Conservation (phyloP, 345 rosid species). For the Populus alba region DNA sequence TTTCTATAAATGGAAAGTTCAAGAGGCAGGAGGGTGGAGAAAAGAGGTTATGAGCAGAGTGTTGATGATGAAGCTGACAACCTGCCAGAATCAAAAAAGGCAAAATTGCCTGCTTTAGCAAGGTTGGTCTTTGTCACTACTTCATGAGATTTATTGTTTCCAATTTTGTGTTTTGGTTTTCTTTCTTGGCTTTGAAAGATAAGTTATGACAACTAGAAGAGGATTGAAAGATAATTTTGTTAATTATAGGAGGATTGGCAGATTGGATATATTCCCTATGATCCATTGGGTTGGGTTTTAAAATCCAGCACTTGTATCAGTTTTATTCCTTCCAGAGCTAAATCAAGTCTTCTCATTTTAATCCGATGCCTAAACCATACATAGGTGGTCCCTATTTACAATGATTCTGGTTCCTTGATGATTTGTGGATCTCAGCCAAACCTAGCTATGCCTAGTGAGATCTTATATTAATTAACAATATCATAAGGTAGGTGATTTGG, state of each 20-base stretch:
- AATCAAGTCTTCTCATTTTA: neutral
- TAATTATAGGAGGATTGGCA: neutral
- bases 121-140: slow-evolving; percentile 38
- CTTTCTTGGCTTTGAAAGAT: neutral
- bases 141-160: neutral
- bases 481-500: neutral
- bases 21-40: slow-evolving; percentile 49
- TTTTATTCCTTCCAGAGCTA: neutral
- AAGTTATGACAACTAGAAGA: neutral
- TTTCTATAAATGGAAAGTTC: slow-evolving; percentile 61
- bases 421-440: neutral
- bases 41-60: slow-evolving; percentile 47
- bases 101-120: slow-evolving; percentile 77
- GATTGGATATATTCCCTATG: neutral
- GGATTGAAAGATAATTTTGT: neutral
- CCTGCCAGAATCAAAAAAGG: slow-evolving; percentile 60
- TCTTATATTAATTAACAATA: neutral
- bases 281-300: neutral
- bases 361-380: neutral
- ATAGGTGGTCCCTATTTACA: neutral
- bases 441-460: neutral
- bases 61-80: slow-evolving; percentile 45
- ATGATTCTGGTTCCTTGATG: neutral
- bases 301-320: neutral
- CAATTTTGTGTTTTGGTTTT: slow-evolving; percentile 2